Percentiles rank a stretch among this genome's conserved stretches.
Conservation (phyloP, 108 stramenopile species). For the Cyclostephanos invisitatus region DNA sequence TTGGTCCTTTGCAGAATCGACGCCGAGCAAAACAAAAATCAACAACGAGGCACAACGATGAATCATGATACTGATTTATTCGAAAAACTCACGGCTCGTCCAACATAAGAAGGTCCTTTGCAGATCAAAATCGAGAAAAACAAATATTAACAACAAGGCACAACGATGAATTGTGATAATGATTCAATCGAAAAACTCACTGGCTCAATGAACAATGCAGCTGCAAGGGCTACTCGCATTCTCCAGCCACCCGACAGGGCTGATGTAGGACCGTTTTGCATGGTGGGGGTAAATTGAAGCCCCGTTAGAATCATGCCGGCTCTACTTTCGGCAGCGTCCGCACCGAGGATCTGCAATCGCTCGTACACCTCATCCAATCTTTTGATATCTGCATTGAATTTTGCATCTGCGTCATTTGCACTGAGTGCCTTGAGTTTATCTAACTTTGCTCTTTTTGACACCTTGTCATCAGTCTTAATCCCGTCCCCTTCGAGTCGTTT, state of each 20-base stretch:
- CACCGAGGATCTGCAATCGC: slow-evolving; percentile 79
- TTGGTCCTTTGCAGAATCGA: slow-evolving; percentile 47
- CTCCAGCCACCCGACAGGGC: slow-evolving; percentile 95
- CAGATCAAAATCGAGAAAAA: slow-evolving; percentile 26
- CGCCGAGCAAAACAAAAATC: slow-evolving; percentile 44
- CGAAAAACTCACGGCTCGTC: slow-evolving; percentile 56
- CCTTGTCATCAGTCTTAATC: slow-evolving; percentile 13
- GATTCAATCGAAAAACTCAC: slow-evolving; percentile 4
- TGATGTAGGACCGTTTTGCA: slow-evolving; percentile 87
- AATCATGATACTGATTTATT: background rate
- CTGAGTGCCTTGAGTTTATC: slow-evolving; percentile 47
- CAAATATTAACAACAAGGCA: slow-evolving; percentile 37
- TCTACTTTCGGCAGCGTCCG: slow-evolving; percentile 89
- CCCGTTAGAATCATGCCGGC: slow-evolving; percentile 90
- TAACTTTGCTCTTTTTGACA: slow-evolving; percentile 55
- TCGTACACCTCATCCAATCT: slow-evolving; percentile 87
- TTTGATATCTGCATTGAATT: slow-evolving; percentile 73
- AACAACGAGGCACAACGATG: slow-evolving; percentile 8
- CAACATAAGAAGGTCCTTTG: slow-evolving; percentile 66
- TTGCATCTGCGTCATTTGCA: slow-evolving; percentile 46
- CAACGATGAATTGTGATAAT: slow-evolving; percentile 2
- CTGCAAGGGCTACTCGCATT: slow-evolving; percentile 97
- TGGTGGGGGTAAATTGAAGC: slow-evolving; percentile 89
- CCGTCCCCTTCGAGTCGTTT: slow-evolving; percentile 57
- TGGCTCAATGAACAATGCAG: slow-evolving; percentile 93